Evolutionary conservation across 306 rosid species (phyloP).

Genomic region (Prunus persica): Prunus_persica_NCBIv2 NC_034014.1:9871501-9872000

Average conservation of each 20-base stretch:
- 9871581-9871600: constrained; percentile 79
- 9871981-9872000: not conserved
- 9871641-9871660: constrained; percentile 95
- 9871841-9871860: not conserved
- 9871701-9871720: constrained; percentile 93
- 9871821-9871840: constrained; percentile 2
- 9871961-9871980: not conserved
- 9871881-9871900: not conserved
- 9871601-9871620: constrained; percentile 85
- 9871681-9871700: constrained; percentile 87
- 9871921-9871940: not conserved
- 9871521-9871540: constrained; percentile 96
- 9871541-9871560: constrained; percentile 95
- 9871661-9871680: constrained; percentile 93
- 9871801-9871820: constrained; percentile 99
- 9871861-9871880: not conserved
- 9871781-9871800: constrained; percentile 94
- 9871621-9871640: constrained; percentile 85
- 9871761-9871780: constrained; percentile 77
- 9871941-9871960: not conserved
- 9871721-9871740: constrained; percentile 94
- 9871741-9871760: constrained; percentile 96
- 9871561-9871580: constrained; percentile 98
- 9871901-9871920: not conserved
- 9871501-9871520: constrained; percentile 89